Evolutionary conservation across 2,329 filamentous ascomycete species (phyloP).

Genomic region (Waltergamsia citrina): DNA sequence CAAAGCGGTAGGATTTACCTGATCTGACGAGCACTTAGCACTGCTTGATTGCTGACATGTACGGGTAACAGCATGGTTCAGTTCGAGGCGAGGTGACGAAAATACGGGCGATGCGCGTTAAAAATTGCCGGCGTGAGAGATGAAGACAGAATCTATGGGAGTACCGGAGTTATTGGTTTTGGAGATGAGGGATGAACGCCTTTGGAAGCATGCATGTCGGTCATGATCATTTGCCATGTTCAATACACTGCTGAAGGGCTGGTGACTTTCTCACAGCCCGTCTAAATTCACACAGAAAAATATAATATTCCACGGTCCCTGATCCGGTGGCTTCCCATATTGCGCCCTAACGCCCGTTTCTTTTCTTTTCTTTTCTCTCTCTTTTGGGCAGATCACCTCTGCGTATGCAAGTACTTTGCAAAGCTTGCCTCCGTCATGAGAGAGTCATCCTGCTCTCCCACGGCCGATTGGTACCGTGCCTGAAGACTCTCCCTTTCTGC

Average conservation of each 20-base stretch:
- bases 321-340: neutral
- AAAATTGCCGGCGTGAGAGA: too few relatives aligned
- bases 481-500: constrained; percentile 58
- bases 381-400: constrained; percentile 15
- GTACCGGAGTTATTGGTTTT: too few relatives aligned
- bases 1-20: constrained; percentile 68
- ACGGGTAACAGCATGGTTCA: constrained; percentile 81
- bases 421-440: constrained; percentile 49
- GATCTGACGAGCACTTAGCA: neutral
- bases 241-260: too few relatives aligned
- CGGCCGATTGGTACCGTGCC: constrained; percentile 66
- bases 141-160: too few relatives aligned
- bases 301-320: neutral
- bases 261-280: too few relatives aligned
- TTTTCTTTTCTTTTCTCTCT: constrained; percentile 4
- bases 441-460: constrained; percentile 48
- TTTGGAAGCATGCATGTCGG: too few relatives aligned
- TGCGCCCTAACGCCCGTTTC: constrained; percentile 11
- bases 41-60: constrained; percentile 7
- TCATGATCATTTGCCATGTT: too few relatives aligned
- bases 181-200: too few relatives aligned
- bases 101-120: too few relatives aligned
- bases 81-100: constrained; percentile 77
- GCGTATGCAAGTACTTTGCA: constrained; percentile 47
- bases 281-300: neutral